Base-by-base conservation (phyloP, 1,139 yeast species). In the Arxiozyma slooffiae region DNA sequence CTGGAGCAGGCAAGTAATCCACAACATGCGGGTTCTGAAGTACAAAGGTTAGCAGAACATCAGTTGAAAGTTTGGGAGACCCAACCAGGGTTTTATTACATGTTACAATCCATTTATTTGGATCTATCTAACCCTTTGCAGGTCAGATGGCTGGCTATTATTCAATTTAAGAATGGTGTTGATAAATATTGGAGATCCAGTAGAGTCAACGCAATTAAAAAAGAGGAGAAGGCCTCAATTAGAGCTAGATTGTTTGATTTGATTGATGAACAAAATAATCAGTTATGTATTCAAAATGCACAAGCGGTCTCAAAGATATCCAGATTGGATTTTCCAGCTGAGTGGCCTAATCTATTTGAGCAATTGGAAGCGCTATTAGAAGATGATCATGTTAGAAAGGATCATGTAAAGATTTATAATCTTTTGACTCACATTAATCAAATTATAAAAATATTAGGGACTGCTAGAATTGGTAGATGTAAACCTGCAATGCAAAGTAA, bases 81-180 rank as follows among this genome's bases (percentile, higher is more conserved):
- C 1, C 69, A 68, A 23, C 77, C 80, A 1, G 90, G 90, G 4
- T 81, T 73, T 60, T 83, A 81, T 61, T 76, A 66, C 51, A 60
- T 72, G 22, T 66, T 84, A 24, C 90, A 84, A 62, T 62, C 74
- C 2, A 75, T 85, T 0, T 89, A 86, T 63, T 70, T 80, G 51
- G 81, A 84, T 56, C 66, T 73, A 6, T 74, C 79, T 0, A 60
- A 78, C 17, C 77, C 87, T 0, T 67, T 83, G 30, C 86, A 84
- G 53, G 73, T 80, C 7, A 72, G 97, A 61, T 88, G 96, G 95
- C 71, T 90, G 42, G 90, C 96, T 0, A 76, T 88, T 4, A 90
- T 92, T 44, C 85, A 85, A 57, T 80, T 92, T 66, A 92, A 92
- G 62, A 92, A 90, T 67, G 95, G 95, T 1, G 72, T 87, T 23